Base-by-base conservation (phyloP, 208 protist species). In the Leishmania amazonensis region DNA sequence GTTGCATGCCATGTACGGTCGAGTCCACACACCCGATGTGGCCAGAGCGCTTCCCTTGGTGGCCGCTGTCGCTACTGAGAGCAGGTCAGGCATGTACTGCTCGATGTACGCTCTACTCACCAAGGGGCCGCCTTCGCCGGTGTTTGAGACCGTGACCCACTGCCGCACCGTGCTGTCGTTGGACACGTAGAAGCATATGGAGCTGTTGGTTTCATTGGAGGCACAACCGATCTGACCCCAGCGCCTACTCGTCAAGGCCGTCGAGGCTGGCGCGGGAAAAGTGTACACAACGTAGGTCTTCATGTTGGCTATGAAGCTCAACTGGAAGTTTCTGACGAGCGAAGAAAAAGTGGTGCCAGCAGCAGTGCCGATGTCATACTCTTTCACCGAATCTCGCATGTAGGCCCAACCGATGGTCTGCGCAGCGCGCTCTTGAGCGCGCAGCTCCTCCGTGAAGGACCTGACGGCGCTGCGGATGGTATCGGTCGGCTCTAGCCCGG, bases 401-500 rank as follows among this genome's bases (percentile, higher is more conserved):
- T 87, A 92, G n/a, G 82, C 81, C 84, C 75, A 83, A 40, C 71
- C 84, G 38, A 91, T 54, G 58, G 87, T 87, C 53, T 72, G 72
- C 57, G 84, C 86, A 24, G 88, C 78, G 65, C 74, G 79, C 67
- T 85, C 81, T 45, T 91, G 76, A 42, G 75, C 83, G 15, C 81
- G 67, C 62, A 90, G 80, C 78, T 91, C 86, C 42, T 83, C 77
- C 42, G 88, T 88, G 81, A 93, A 89, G 79, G 86, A 64, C 4
- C 90, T 71, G 58, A 90, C 86, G 74, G 82, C 81, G 77, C 88
- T 91, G 60, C 77, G 83, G 4, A 93, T 73, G 8, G 67, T 83
- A 53, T 91, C 88, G 40, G 84, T 89, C 4, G 85, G 85, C 78
- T 91, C 88, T 31, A 93, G 81, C 3, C 88, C 90, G 1, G 88